Conservation (phyloP, 108 stramenopile genomes). For the Heterococcus sp. region DNA sequence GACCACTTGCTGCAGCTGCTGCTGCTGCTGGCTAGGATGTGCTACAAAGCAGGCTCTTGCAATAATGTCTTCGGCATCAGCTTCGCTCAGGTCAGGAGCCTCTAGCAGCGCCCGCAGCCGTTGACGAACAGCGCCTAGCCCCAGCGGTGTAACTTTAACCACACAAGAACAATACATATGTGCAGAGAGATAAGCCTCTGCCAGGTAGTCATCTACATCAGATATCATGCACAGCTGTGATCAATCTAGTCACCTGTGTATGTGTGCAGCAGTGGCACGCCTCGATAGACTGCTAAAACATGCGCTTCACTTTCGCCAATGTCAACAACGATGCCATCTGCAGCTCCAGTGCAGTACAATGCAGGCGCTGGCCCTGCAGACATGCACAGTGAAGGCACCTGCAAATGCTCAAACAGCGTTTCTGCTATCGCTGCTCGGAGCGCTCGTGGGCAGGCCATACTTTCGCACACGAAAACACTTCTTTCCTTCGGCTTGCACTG, state of each 20-base stretch:
- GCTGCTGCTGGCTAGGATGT: no score
- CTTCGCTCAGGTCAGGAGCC: background rate
- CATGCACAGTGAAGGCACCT: background rate
- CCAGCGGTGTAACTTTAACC: background rate
- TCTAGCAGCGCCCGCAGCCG: background rate
- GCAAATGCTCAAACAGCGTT: background rate
- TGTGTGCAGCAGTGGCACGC: background rate
- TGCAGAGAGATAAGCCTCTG: no score
- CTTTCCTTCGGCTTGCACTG: background rate
- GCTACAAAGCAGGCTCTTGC: background rate
- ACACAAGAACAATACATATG: no score
- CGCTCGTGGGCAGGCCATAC: background rate
- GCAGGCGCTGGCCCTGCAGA: background rate
- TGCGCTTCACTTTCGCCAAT: background rate
- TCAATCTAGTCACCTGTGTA: background rate
- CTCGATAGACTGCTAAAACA: background rate
- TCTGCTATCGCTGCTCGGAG: background rate
- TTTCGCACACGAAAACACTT: background rate
- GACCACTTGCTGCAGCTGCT: no score
- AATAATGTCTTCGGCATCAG: background rate
- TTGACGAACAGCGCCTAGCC: background rate
- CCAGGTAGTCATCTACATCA: no score
- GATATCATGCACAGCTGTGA: no score
- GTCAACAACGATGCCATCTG: background rate
- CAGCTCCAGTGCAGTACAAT: background rate